Evolutionary conservation across 768 basidiomycete species (phyloP), one percentile per base, ranked within the genome.

Genomic region (Tylopilus subfusipes): DNA sequence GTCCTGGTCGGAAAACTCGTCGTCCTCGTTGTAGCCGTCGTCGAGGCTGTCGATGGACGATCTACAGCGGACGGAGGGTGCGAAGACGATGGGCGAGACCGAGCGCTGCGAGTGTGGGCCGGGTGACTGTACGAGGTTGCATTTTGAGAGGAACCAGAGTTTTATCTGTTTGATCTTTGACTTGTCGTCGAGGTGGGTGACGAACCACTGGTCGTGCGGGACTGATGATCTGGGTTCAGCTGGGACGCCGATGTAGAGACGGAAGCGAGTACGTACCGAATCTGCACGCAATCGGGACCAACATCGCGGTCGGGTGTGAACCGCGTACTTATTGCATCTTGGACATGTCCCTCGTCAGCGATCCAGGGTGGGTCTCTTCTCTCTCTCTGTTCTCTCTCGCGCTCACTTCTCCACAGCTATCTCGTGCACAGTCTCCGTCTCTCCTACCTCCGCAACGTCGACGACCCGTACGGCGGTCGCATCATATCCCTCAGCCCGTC

Each of bases 341-440:
- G 48, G n/a, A 4, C 16, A 85, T 85, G 83, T 84, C 83, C 34
- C 74, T 85, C 48, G 76, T 86, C 63, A 84, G 78, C 63, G 84
- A 86, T 63, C 82, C 84, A 39, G 78, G 80, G 84, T 83, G 60
- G 25, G 78, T 45, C 12, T 27, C 36, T 14, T 0, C 9, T 21
- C 40, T 8, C 3, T 10, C 21, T 22, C 39, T 12, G 2, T 7
- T 1, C 9, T 9, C 3, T 5, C 10, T 22, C 11, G n/a, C n/a
- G 38, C 39, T 40, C 21, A 40, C 39, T 21, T 11, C 16, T 25
- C 25, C 27, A 5, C 52, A 86, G 85, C 43, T 83, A 85, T 67
- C 77, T 96, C 34, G 88, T 95, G 9, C 95, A 97, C 68, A 83
- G 81, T 59, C 76, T 97, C 6, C 86, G 94, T 6, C 76, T 98